These are phyloP conservation scores for Spathaspora hagerdaliae DNA, from an alignment of 805 yeast species.

Conservation along the genomic window DNA sequence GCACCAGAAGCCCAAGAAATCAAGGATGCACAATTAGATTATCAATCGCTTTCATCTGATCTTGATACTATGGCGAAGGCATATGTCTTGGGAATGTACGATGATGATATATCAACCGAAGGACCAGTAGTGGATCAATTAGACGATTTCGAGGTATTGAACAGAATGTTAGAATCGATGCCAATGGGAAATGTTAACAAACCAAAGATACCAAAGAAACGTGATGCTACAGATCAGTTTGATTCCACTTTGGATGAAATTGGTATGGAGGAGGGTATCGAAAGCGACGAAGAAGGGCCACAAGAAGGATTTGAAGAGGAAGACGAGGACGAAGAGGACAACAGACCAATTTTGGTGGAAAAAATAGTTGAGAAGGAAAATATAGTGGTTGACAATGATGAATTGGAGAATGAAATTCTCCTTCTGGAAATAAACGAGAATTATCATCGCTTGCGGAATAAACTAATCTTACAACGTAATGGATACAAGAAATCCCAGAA, in stretches of 20 bases:
- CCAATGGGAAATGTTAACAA: constrained; percentile 7
- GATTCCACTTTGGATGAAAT: constrained; percentile 14
- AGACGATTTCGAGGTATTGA: constrained; percentile 51
- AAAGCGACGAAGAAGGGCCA: constrained; percentile 31
- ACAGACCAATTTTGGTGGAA: constrained; percentile 37
- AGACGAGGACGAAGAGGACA: constrained; percentile 34
- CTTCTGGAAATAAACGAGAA: constrained; percentile 49
- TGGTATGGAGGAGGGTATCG: constrained; percentile 23
- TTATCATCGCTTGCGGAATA: constrained; percentile 54
- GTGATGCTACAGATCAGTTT: not conserved
- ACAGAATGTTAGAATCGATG: constrained; percentile 42
- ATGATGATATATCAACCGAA: constrained; percentile 53
- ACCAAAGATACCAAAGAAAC: not conserved
- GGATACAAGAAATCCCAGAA: constrained; percentile 44
- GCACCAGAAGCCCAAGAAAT: not conserved
- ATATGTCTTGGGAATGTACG: constrained; percentile 55
- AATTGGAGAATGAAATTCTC: constrained; percentile 26
- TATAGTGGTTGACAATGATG: constrained; percentile 10
- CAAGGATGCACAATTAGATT: constrained; percentile 33
- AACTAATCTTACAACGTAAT: constrained; percentile 38
- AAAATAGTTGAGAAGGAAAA: constrained; percentile 39
- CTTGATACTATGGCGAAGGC: constrained; percentile 59
- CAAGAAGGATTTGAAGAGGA: constrained; percentile 18
- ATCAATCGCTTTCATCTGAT: constrained; percentile 38
- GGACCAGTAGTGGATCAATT: constrained; percentile 54